Evolutionary conservation across 140 eudicot genomes (phyloP), one percentile per base, ranked within the genome.

Genomic region (Oenanthe javanica): DNA sequence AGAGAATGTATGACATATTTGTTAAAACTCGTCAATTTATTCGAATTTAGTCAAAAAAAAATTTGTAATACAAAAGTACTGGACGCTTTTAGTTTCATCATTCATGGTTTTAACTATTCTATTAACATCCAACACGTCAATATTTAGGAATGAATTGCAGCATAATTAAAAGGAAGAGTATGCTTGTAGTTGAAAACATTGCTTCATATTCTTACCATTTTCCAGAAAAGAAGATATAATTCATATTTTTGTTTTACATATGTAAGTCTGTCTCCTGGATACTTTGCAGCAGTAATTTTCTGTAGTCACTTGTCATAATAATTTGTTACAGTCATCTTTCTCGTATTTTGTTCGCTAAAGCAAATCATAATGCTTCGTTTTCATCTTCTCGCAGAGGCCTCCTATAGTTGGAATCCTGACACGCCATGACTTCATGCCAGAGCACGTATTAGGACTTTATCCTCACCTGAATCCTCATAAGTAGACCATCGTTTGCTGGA

Each of bases 351-450:
- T 64, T 11, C 5, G 7, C 18, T 4, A 64, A 23, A 64, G 18
- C 16, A 64, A 40, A 38, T 15, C 4, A 72, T 72, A 16, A 71
- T 42, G 49, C 76, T 71, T 25, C 4, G 19, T 38, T 15, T 69
- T 38, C 3, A 31, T 3, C 31, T 72, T 5, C 27, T 4, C 19
- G 52, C 76, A 72, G 76, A 72, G 76, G 76, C 76, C 76, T 42
- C 76, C 76, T 1, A 72, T 72, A 72, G 76, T 72, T 15, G 76
- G 76, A 72, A 72, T 72, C 25, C 18, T 72, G 52, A 72, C 76
- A 42, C 76, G 76, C 76, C 76, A 72, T 18, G 76, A 72, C 76
- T 72, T 72, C 76, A 72, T 72, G 76, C 76, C 76, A 1, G 76
- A 72, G 76, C 76, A 72, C 15, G 76, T 72, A 72, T 46, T 72